A percentile compares a stretch with the other conserved stretches of the same genome.
Evolutionary conservation across 106 monocot genomes (phyloP).

Genomic region (Acorus gramineus): DNA sequence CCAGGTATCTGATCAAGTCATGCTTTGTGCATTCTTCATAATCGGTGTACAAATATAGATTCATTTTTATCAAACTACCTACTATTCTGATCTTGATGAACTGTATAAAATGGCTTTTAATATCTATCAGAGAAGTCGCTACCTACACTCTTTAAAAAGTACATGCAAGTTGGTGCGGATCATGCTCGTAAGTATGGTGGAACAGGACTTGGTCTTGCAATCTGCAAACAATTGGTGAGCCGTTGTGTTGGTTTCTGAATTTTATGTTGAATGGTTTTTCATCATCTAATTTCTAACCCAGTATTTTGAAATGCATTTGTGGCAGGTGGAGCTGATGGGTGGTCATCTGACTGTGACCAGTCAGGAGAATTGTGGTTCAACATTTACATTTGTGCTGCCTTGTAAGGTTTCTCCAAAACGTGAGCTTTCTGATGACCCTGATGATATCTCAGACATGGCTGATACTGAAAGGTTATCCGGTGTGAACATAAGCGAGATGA

Average conservation of each 20-base stretch:
- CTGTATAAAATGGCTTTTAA: too few species aligned
- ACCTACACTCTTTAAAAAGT: conserved; percentile 54
- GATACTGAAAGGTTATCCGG: conserved; percentile 7
- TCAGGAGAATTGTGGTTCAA: conserved; percentile 51
- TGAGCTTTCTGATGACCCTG: conserved; percentile 34
- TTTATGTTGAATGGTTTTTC: background rate
- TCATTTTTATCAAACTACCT: too few species aligned
- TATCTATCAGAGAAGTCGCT: conserved; percentile 45
- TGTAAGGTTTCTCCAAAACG: conserved; percentile 36
- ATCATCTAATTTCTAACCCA: background rate
- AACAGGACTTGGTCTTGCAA: conserved; percentile 79
- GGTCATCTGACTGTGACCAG: conserved; percentile 53
- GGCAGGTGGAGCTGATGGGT: conserved; percentile 71
- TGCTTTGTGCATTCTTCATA: too few species aligned
- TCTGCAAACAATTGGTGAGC: conserved; percentile 77
- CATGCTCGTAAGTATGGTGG: conserved; percentile 80
- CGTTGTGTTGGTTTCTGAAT: background rate
- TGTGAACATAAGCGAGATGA: conserved; percentile 14
- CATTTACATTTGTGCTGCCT: conserved; percentile 58
- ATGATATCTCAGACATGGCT: conserved; percentile 27
- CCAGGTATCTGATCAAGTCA: conserved; percentile 36
- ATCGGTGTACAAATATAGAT: too few species aligned
- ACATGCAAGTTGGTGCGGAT: conserved; percentile 83
- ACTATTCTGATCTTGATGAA: too few species aligned
- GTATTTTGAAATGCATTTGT: conserved; percentile 6